Conservation (phyloP, 2,329 filamentous ascomycete species). For the Pyricularia pennisetigena region DNA sequence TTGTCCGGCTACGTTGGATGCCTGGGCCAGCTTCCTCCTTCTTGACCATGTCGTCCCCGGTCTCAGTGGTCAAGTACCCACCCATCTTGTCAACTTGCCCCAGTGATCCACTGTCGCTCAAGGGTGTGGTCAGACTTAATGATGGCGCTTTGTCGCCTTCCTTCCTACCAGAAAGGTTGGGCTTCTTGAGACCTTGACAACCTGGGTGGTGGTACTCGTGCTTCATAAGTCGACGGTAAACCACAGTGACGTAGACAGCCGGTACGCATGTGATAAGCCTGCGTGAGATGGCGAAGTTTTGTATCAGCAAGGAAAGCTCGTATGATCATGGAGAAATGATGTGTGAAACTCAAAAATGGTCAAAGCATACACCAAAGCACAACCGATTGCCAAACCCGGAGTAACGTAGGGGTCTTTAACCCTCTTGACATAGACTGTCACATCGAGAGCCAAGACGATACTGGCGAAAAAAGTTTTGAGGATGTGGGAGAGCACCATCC, state of each 20-base stretch:
- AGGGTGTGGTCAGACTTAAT: neutral
- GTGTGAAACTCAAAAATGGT: neutral
- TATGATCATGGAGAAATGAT: neutral
- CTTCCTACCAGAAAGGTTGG: conserved; percentile 36
- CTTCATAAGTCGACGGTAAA: conserved; percentile 35
- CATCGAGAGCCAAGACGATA: conserved; percentile 38
- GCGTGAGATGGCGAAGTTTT: conserved; percentile 8
- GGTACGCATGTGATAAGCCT: conserved; percentile 33
- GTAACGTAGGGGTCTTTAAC: conserved; percentile 36
- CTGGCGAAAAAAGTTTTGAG: conserved; percentile 37
- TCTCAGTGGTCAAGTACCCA: conserved; percentile 5
- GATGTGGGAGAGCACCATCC: conserved; percentile 40
- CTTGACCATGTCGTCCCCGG: conserved; percentile 5
- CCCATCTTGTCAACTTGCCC: conserved; percentile 13
- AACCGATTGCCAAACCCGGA: conserved; percentile 38
- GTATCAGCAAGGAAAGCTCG: neutral
- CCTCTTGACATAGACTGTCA: conserved; percentile 36
- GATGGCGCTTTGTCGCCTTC: conserved; percentile 29
- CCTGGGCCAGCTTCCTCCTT: neutral
- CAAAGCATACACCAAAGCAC: conserved; percentile 32
- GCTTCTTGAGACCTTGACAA: neutral
- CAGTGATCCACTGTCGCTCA: conserved; percentile 10
- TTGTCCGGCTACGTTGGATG: neutral
- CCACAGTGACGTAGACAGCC: conserved; percentile 33
- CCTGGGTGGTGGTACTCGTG: conserved; percentile 38